Evolutionary conservation across 2,329 filamentous ascomycete genomes (phyloP), one percentile per base, ranked within the genome.

Genomic region (Atkinsonella texensis): DNA sequence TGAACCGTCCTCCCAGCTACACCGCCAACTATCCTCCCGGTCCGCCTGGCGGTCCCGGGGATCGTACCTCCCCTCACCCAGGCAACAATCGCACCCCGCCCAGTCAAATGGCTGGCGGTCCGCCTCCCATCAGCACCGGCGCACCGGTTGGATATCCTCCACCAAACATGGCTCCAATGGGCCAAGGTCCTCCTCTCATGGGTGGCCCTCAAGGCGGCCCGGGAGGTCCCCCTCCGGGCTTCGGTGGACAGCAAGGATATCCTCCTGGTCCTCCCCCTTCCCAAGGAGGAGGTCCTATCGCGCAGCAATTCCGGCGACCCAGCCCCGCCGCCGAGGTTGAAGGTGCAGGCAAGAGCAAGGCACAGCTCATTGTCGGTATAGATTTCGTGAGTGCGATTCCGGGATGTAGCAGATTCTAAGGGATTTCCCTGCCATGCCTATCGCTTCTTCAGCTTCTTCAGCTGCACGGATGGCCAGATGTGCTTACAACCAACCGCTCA

Each of bases 281-380:
- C 33, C 56, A 60, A 31, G 62, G 64, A 20, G 63, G 61, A 20
- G 63, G 61, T 35, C 67, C 69, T 42, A 64, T 69, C 50, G 70
- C 67, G 38, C 70, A 70, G 56, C 70, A 72, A 56, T 61, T 68
- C 66, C 66, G 67, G 62, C 60, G 71, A 55, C 31, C 18, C 39
- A 67, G 71, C 60, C 72, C 74, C 15, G 77, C 79, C 44, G 76
- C 77, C 53, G 91, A 97, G 69, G 87, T 95, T 38, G 89, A 95
- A 62, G 90, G 87, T 54, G 87, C 84, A 61, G 89, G 85, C 63
- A 83, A 88, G 66, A 95, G 85, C 74, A 96, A 96, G 75, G 87
- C 93, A 50, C 93, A 97, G 74, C 76, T 98, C 63, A 98, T 98
- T 68, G 93, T 98, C 51, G 93, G 93, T 59, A 97, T 98, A 66